Conservation (phyloP, 2,329 filamentous ascomycete species). For the Botrytis galanthina region DNA sequence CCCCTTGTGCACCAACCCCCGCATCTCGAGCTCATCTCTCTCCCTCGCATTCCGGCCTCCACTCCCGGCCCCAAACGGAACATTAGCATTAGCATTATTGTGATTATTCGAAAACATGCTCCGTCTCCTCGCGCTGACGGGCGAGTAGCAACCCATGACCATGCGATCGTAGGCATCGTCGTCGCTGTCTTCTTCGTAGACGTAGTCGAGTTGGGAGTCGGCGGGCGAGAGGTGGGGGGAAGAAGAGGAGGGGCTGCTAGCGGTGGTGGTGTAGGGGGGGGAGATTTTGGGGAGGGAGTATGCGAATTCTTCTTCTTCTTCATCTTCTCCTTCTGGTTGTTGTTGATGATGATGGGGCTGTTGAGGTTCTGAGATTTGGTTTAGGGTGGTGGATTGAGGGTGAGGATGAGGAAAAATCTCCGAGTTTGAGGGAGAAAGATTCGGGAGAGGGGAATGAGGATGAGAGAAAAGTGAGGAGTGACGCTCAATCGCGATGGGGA, state of each 20-base stretch:
- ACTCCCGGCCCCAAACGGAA: background rate
- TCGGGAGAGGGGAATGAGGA: background rate
- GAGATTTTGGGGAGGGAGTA: background rate
- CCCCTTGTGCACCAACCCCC: constrained; percentile 21
- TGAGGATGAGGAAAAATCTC: background rate
- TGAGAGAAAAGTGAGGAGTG: background rate
- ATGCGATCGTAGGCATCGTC: constrained; percentile 39
- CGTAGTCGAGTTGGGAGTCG: background rate
- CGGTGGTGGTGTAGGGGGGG: background rate
- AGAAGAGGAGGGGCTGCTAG: background rate
- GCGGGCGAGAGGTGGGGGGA: background rate
- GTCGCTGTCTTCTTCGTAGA: constrained; percentile 36
- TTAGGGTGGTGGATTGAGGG: background rate
- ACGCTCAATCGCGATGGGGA: background rate
- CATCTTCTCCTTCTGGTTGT: background rate
- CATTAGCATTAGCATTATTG: background rate
- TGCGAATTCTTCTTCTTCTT: background rate
- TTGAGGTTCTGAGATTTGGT: background rate
- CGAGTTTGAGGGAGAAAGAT: background rate
- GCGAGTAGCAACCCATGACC: constrained; percentile 33
- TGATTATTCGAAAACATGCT: constrained; percentile 1
- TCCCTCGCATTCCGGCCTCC: background rate
- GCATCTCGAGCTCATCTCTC: constrained; percentile 17
- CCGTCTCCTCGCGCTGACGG: constrained; percentile 24
- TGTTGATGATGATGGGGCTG: background rate